Percentiles rank a stretch among this genome's conserved stretches.
These are phyloP conservation scores for Nemania abortiva DNA, from an alignment of 2,329 filamentous ascomycete species.

Conservation along the genomic window DNA sequence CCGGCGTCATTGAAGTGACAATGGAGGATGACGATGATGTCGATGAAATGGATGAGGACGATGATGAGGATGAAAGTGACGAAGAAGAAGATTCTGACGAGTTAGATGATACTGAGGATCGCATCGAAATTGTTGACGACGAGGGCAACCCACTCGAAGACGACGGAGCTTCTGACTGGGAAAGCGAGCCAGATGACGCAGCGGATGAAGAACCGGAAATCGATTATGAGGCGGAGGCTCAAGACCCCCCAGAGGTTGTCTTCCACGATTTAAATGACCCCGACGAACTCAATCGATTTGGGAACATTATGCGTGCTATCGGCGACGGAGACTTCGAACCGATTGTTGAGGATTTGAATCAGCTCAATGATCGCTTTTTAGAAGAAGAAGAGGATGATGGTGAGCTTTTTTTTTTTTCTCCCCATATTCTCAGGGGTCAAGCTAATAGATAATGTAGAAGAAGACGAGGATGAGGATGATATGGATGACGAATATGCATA, in stretches of 20 bases:
- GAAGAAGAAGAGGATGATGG: slow-evolving; percentile 71
- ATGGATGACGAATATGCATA: slow-evolving; percentile 76
- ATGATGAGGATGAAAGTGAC: slow-evolving; percentile 69
- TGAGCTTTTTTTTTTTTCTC: slow-evolving; percentile 31
- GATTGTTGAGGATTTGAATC: slow-evolving; percentile 61
- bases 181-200: slow-evolving; percentile 70
- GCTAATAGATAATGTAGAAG: slow-evolving; percentile 53
- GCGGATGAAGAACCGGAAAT: slow-evolving; percentile 67
- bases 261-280: slow-evolving; percentile 61
- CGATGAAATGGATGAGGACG: slow-evolving; percentile 73
- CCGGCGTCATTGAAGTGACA: slow-evolving; percentile 78
- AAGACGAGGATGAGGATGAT: slow-evolving; percentile 75
- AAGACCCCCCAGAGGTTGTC: slow-evolving; percentile 66
- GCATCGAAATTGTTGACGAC: slow-evolving; percentile 73
- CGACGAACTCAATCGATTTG: slow-evolving; percentile 56
- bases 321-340: slow-evolving; percentile 64
- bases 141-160: slow-evolving; percentile 70
- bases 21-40: slow-evolving; percentile 77
- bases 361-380: slow-evolving; percentile 65
- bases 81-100: slow-evolving; percentile 73
- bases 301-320: slow-evolving; percentile 68
- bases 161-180: slow-evolving; percentile 71
- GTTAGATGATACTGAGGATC: slow-evolving; percentile 64
- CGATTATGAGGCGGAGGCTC: slow-evolving; percentile 66
- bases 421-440: neutral